Base-by-base conservation (phyloP, 192 early-diverging fungal genomes). In the Irineochytrium annulatum region DNA sequence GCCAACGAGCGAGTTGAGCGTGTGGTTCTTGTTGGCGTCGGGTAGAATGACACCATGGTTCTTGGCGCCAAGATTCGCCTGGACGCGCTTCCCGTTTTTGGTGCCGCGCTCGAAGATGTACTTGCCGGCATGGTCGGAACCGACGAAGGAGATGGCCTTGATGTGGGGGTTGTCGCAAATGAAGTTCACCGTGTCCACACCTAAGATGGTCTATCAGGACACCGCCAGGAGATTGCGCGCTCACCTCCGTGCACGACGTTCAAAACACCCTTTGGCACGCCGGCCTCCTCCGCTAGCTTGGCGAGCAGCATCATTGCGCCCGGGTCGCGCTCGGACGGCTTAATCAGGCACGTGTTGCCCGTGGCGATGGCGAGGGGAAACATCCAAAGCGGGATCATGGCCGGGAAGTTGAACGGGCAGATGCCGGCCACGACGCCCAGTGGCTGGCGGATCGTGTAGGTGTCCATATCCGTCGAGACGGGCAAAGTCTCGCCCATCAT, bases 351-450 rank as follows among this genome's bases (percentile, higher is more conserved):
- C 0, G 95, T 91, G 77, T 97, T 97, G 44, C 95, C 95, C 27
- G 82, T 83, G 41, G 89, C 95, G 68, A 93, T 87, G 51, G 95
- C 92, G 19, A 95, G 75, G 14, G 95, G 95, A 81, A 97, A 93
- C 83, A 97, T 91, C 95, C 95, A 97, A 35, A 62, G 22, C 0
- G 43, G 52, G 6, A 82, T 76, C 93, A 94, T 95, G 34, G 93
- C 95, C 2, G 95, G 95, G 74, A 97, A 97, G 71, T 97, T 97
- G 82, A 97, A 97, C 43, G 95, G 93, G 62, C 86, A 86, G 59
- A 97, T 94, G 52, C 95, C 95, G 34, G 84, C 93, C 43, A 90
- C 87, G 28, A 97, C 95, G 58, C 95, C 95, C 49, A 82, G 73
- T 24, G 94, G 94, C 70, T 95, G 89, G 32, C 93, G 86, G 56